These are phyloP conservation scores for Ogataea haglerorum DNA, from an alignment of 805 yeast genomes.

Conservation along the genomic window DNA sequence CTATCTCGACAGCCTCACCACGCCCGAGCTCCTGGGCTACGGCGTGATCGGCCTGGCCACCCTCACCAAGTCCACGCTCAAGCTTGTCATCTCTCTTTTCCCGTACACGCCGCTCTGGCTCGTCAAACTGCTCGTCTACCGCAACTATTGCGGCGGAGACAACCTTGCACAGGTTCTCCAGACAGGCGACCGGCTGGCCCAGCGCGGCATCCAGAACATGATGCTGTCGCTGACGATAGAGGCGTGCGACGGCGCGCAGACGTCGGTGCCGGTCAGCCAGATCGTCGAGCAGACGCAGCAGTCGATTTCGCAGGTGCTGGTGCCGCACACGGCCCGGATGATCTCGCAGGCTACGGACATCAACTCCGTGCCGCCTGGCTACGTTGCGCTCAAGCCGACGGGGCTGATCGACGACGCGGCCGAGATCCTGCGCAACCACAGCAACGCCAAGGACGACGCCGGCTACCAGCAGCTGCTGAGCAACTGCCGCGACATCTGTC, in stretches of 20 bases:
- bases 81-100: slow-evolving; percentile 59
- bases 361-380: slow-evolving; percentile 82
- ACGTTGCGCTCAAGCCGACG: slow-evolving; percentile 90
- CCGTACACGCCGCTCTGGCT: slow-evolving; percentile 73
- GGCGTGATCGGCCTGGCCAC: slow-evolving; percentile 70
- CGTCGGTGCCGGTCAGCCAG: slow-evolving; percentile 43
- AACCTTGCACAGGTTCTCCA: slow-evolving; percentile 61
- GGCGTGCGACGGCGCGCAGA: slow-evolving; percentile 77
- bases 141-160: slow-evolving; percentile 90
- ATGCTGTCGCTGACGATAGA: slow-evolving; percentile 93
- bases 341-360: slow-evolving; percentile 45
- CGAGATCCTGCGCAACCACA: slow-evolving; percentile 60
- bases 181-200: slow-evolving; percentile 64
- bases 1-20: slow-evolving; percentile 52
- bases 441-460: slow-evolving; percentile 44
- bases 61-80: slow-evolving; percentile 56
- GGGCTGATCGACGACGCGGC: slow-evolving; percentile 81
- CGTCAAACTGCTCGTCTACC: slow-evolving; percentile 70
- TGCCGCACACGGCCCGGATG: slow-evolving; percentile 66
- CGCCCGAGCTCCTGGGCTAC: slow-evolving; percentile 57
- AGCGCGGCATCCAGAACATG: slow-evolving; percentile 86
- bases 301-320: slow-evolving; percentile 64
- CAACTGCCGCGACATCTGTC: slow-evolving; percentile 63
- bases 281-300: slow-evolving; percentile 62
- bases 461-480: slow-evolving; percentile 58